Base-by-base conservation (phyloP, 2,329 filamentous ascomycete species). In the Talaromyces sp. region DNA sequence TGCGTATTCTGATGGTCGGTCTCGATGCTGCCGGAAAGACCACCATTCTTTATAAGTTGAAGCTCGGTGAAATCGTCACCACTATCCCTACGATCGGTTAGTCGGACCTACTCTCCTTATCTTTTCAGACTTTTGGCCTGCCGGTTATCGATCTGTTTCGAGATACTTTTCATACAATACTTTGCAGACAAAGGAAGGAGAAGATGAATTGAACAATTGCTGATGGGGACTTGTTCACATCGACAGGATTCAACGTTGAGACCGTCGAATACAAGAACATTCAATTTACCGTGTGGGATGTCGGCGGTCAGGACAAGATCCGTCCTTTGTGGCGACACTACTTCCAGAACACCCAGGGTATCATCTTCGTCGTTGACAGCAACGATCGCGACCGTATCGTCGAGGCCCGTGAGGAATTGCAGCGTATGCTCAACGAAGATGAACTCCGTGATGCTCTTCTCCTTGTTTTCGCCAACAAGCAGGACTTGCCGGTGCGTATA, bases 181-280 rank as follows among this genome's bases (percentile, higher is more conserved):
- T 25, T 10, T 13, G 25, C 61, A 61, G 29, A 45, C n/a, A 27
- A 64, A 59, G 40, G 27, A 22, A 58, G 51, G 19, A 40, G 13
- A 31, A 40, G 22, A 34, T 19, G 17, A 3, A 53, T 31, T 29
- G 49, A 49, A 56, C 64, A 36, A 53, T 61, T n/a, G 53, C 67
- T 68, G 63, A 67, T 51, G 15, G 31, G 27, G 38, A 27, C 19
- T 40, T 22, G 15, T 53, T 69, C 34, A 31, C 27, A 36, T 43
- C 43, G 17, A 45, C 71, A 93, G 91, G 95, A 77, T 99, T 99
- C 90, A 99, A 99, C 86, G 95, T 99, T 81, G 95, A 99, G 88
- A 98, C 95, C 65, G 95, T 99, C 81, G 93, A 96, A 81, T 98
- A 98, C 88, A 97, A 97, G 89, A 99, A 99, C 89, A 97, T 97